These are phyloP conservation scores for Cinchona pubescens DNA, from an alignment of 257 asterid genomes.

Conservation along the genomic window DNA sequence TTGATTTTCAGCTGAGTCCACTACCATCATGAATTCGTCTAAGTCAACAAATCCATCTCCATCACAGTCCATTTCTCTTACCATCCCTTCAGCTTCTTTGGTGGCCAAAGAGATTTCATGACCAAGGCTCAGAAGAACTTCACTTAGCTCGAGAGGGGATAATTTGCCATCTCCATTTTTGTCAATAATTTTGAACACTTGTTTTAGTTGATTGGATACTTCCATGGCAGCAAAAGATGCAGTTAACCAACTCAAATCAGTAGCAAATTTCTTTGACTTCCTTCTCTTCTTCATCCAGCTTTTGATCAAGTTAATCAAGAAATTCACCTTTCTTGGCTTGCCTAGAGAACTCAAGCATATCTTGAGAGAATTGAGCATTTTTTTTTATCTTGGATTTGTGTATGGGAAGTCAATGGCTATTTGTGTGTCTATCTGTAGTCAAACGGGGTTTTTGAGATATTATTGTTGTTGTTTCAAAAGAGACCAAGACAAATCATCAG, in stretches of 20 bases:
- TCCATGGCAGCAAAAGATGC: conserved; percentile 47
- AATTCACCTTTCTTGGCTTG: conserved; percentile 18
- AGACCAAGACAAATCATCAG: neutral
- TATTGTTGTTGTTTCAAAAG: conserved; percentile 11
- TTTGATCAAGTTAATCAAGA: conserved; percentile 18
- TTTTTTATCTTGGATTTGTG: neutral
- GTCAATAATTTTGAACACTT: conserved; percentile 64
- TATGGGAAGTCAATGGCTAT: too few species aligned
- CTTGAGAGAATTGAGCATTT: conserved; percentile 28
- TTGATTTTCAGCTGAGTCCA: conserved; percentile 16
- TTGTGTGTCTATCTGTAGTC: neutral
- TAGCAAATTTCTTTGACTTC: conserved; percentile 17
- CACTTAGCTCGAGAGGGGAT: conserved; percentile 46
- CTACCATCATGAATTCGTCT: conserved; percentile 60
- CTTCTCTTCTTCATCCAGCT: conserved; percentile 26
- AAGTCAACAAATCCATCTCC: conserved; percentile 68
- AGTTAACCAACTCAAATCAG: conserved; percentile 29
- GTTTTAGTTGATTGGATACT: conserved; percentile 42
- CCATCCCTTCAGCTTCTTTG: conserved; percentile 52
- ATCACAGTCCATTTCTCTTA: conserved; percentile 56
- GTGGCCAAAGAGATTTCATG: conserved; percentile 37
- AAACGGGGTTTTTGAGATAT: neutral
- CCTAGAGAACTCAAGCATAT: conserved; percentile 28
- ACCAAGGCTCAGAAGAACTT: conserved; percentile 40
- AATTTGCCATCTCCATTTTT: conserved; percentile 64